A percentile compares a stretch with the other conserved stretches of the same genome.
Evolutionary conservation across 1,284 basidiomycete species (phyloP).

Genomic region (Puccinia coronata): DNA sequence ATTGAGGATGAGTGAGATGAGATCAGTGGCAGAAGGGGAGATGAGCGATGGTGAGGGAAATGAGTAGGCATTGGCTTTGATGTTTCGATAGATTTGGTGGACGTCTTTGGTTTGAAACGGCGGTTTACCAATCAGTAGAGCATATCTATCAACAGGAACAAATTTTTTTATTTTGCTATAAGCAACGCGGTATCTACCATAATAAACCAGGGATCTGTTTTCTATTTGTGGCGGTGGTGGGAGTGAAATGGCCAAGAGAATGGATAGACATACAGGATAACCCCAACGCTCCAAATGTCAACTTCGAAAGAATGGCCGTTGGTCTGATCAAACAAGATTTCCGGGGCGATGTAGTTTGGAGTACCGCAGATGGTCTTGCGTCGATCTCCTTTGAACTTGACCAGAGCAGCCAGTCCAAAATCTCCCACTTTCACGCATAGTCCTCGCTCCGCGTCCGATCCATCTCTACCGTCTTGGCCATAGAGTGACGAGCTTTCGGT

Average conservation of each 20-base stretch:
- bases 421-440: conserved; percentile 98
- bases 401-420: conserved; percentile 93
- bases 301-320: conserved; percentile 98
- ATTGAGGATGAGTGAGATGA: conserved; percentile 83
- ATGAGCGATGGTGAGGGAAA: conserved; percentile 79
- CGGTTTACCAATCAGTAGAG: conserved; percentile 86
- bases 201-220: background rate
- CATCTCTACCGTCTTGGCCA: conserved; percentile 42
- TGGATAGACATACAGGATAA: conserved; percentile 69
- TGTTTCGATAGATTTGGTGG: conserved; percentile 91
- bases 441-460: conserved; percentile 65
- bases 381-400: conserved; percentile 91
- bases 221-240: background rate
- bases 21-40: conserved; percentile 71
- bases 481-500: conserved; percentile 34
- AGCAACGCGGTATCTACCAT: background rate
- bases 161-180: conserved; percentile 1
- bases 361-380: conserved; percentile 88
- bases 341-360: conserved; percentile 97
- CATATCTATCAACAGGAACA: conserved; percentile 66
- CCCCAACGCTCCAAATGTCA: conserved; percentile 96
- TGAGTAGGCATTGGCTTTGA: conserved; percentile 89
- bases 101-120: conserved; percentile 98
- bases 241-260: background rate
- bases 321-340: conserved; percentile 91